Conservation (phyloP, 2,329 filamentous ascomycete genomes). For the Pestalotiopsis sp. region DNA sequence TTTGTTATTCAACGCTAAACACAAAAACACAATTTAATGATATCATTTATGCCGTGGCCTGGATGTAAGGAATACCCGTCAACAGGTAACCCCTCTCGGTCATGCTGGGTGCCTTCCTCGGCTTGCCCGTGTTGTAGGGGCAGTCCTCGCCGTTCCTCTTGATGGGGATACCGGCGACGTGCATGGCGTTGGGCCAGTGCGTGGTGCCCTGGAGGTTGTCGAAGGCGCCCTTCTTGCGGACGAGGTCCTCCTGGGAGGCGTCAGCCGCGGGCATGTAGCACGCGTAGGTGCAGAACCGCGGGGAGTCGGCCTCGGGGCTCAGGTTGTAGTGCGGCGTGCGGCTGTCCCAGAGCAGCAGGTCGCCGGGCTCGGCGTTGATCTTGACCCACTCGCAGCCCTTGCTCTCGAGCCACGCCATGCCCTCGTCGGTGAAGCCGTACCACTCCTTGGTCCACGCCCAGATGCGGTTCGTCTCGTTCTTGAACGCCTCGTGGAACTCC, state of each 20-base stretch:
- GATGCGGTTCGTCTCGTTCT: constrained; percentile 28
- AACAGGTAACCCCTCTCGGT: constrained; percentile 45
- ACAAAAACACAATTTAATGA: neutral
- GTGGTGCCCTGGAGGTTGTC: constrained; percentile 41
- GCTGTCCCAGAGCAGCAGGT: constrained; percentile 38
- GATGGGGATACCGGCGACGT: constrained; percentile 17
- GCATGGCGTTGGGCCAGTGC: constrained; percentile 41
- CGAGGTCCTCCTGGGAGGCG: constrained; percentile 40
- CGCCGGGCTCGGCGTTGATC: constrained; percentile 44
- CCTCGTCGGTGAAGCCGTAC: constrained; percentile 38
- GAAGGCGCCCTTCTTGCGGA: constrained; percentile 43
- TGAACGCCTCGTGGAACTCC: constrained; percentile 36
- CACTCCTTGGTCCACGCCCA: constrained; percentile 38
- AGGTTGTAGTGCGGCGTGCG: constrained; percentile 45
- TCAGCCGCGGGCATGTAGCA: constrained; percentile 43
- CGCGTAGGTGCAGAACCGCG: constrained; percentile 39
- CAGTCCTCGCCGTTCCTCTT: constrained; percentile 24
- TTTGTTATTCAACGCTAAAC: neutral
- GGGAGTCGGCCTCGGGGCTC: constrained; percentile 30
- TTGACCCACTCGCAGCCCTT: constrained; percentile 35
- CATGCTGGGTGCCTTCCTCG: constrained; percentile 39
- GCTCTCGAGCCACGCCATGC: constrained; percentile 38
- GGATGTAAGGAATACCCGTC: constrained; percentile 50
- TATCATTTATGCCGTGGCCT: neutral
- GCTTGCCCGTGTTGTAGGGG: constrained; percentile 31